A percentile compares a stretch with the other conserved stretches of the same genome.
phyloP scores from a whole-genome alignment of 768 basidiomycete species.

The Suillus subalutaceus region DNA sequence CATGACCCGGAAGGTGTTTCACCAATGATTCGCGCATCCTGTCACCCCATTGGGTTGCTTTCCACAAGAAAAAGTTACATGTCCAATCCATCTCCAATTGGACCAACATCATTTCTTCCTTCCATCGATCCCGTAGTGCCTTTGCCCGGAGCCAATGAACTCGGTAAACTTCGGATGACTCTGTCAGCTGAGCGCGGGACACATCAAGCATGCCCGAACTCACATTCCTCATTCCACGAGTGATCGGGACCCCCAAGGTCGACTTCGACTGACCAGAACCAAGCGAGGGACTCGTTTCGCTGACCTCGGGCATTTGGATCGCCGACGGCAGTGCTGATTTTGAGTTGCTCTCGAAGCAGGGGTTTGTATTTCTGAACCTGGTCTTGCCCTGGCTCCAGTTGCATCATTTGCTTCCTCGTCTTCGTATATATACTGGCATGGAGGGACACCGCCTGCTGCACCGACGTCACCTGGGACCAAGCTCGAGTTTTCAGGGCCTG shows the following conservation, averaged over 20 bases:
- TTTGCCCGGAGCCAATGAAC: conserved; percentile 14
- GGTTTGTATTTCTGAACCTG: no score
- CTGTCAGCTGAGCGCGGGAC: neutral
- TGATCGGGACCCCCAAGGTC: neutral
- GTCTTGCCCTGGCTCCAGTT: neutral
- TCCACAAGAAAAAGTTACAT: neutral
- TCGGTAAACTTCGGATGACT: conserved; percentile 7
- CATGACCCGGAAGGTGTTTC: neutral
- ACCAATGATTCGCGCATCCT: neutral
- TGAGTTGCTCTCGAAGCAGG: no score
- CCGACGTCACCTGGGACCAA: no score
- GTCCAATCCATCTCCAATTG: neutral
- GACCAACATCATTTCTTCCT: conserved; percentile 6
- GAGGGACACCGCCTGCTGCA: no score
- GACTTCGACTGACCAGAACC: neutral
- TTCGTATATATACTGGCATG: no score
- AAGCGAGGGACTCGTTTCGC: no score
- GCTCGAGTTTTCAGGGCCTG: no score
- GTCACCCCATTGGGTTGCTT: neutral
- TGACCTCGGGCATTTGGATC: no score
- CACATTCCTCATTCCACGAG: neutral
- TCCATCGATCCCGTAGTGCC: conserved; percentile 3
- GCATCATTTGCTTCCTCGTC: conserved; percentile 32
- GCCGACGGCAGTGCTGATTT: no score
- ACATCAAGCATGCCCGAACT: neutral